Base-by-base conservation (phyloP, 225 moss, liverwort and hornwort species). In the Sphagnum contortum region DNA sequence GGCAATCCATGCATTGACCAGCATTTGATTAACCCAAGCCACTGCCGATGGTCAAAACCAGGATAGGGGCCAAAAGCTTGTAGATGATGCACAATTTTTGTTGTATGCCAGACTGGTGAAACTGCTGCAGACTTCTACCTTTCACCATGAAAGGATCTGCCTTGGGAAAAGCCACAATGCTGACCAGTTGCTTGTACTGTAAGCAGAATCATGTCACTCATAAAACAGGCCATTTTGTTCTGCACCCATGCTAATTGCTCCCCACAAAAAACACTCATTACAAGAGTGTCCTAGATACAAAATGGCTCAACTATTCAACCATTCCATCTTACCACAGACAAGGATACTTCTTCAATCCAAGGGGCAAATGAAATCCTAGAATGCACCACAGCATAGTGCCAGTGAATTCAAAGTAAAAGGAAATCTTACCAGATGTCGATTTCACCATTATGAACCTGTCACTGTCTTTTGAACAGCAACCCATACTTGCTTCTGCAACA, bases 391-490 rank as follows among this genome's bases (percentile, higher is more conserved):
- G 29, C 29, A 29, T 29, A 29, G 29, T 29, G 29, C 29, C 29
- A 29, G 29, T 29, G 29, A 29, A 29, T 29, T 29, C 29, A 29
- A 29, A 29, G 29, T 29, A 29, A 29, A 29, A 29, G 29, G 29
- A 29, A 0, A 29, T 29, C 29, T 29, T 29, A 29, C 29, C 29
- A 29, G 29, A 29, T 29, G 29, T 29, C 29, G 29, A 29, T 29
- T 29, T 29, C 29, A 29, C 29, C 29, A 72, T 84, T 83, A 87
- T 69, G 80, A 75, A 64, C 86, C 84, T 65, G 90, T 77, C 75
- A 81, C 89, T 66, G 93, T 71, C 82, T 90, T 94, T 48, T 90
- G 90, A 71, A 94, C 93, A 82, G 93, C 93, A 86, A 94, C 90
- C 93, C 93, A 94, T 54, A 94, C 93, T 86, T 94, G 93, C 61